Evolutionary conservation across 306 rosid genomes (phyloP).

Genomic region (Cotoneaster glaucophyllus): DNA sequence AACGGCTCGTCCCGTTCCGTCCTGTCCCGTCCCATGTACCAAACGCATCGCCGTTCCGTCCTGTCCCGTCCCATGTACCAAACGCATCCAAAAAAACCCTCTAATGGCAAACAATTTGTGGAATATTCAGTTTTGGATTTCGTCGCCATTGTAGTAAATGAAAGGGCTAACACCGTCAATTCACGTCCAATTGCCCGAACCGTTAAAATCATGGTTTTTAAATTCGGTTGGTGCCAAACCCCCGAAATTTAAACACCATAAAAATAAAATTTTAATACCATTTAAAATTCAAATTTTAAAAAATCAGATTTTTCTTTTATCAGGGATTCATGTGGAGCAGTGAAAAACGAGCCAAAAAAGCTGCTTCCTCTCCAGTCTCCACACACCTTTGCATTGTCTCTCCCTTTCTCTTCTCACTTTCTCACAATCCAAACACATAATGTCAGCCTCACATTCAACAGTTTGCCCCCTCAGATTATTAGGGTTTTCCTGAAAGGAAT

Average conservation of each 20-base stretch:
- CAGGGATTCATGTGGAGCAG: slow-evolving; percentile 20
- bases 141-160: neutral
- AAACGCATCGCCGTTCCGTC: no score
- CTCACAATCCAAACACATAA: slow-evolving; percentile 39
- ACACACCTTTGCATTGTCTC: slow-evolving; percentile 30
- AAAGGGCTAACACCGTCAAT: slow-evolving; percentile 32
- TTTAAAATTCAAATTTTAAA: slow-evolving; percentile 5
- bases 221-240: slow-evolving; percentile 45
- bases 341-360: slow-evolving; percentile 38
- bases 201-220: slow-evolving; percentile 31
- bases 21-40: no score
- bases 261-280: slow-evolving; percentile 14
- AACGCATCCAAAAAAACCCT: neutral
- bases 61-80: no score
- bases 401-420: slow-evolving; percentile 29
- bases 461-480: slow-evolving; percentile 10
- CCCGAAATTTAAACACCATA: slow-evolving; percentile 33
- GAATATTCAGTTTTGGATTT: neutral
- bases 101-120: no score
- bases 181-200: neutral
- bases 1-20: no score
- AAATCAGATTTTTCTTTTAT: neutral
- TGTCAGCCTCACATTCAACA: slow-evolving; percentile 20
- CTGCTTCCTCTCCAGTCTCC: slow-evolving; percentile 46
- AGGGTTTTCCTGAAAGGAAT: slow-evolving; percentile 15